phyloP scores from a whole-genome alignment of 345 rosid genomes.

The Salix koriyanagi region DNA sequence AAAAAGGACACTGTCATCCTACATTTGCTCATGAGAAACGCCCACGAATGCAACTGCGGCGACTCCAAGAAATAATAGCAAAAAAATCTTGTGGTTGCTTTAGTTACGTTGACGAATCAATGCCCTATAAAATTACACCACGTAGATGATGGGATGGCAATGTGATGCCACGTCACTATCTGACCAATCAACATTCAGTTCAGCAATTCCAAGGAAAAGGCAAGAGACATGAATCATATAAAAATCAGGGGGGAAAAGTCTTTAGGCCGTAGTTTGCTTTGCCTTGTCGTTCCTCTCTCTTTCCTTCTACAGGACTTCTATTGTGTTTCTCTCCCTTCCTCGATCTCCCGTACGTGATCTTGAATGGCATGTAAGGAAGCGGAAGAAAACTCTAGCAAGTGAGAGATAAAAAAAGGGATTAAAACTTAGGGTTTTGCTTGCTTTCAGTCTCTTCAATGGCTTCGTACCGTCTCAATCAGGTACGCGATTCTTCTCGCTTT shows the following conservation, averaged over 20 bases:
- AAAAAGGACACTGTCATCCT: background rate
- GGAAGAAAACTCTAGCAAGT: background rate
- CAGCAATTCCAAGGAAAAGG: background rate
- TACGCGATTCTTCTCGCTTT: conserved; percentile 18
- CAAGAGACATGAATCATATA: background rate
- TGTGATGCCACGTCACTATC: background rate
- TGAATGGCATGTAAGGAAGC: background rate
- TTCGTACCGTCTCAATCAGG: conserved; percentile 17
- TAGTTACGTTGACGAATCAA: background rate
- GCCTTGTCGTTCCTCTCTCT: background rate
- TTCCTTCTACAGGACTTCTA: background rate
- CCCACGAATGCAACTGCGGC: background rate
- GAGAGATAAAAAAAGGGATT: background rate
- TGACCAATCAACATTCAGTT: background rate
- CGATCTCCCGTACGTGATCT: background rate
- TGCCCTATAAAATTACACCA: background rate
- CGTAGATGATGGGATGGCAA: background rate
- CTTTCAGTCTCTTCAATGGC: background rate
- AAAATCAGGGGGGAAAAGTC: background rate
- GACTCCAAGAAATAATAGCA: background rate
- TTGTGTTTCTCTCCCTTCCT: background rate
- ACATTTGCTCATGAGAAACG: background rate
- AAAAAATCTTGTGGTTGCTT: background rate
- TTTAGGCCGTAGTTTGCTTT: background rate
- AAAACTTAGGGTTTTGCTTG: background rate